Evolutionary conservation across 2,329 filamentous ascomycete genomes (phyloP).

Genomic region (Hypomyces perniciosus): DNA sequence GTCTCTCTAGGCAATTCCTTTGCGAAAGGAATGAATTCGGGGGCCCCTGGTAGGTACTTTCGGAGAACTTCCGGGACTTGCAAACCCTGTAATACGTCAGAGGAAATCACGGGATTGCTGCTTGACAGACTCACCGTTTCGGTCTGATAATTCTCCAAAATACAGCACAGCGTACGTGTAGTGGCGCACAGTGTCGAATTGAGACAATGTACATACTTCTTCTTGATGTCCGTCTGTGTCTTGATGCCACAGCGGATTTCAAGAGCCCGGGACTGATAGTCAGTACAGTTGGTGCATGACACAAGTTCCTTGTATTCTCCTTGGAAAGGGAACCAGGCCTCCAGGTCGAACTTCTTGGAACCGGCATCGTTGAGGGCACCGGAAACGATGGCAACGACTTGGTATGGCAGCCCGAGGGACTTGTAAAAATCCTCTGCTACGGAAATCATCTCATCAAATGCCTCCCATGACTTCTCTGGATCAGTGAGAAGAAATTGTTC

Average conservation of each 20-base stretch:
- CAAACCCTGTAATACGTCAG: slow-evolving; percentile 51
- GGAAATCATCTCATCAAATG: slow-evolving; percentile 87
- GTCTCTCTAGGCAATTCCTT: slow-evolving; percentile 76
- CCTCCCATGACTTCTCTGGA: slow-evolving; percentile 86
- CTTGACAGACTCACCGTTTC: slow-evolving; percentile 56
- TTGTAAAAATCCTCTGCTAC: slow-evolving; percentile 94
- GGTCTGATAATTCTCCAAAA: slow-evolving; percentile 95
- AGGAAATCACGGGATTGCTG: neutral
- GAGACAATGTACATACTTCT: slow-evolving; percentile 90
- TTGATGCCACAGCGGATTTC: slow-evolving; percentile 90
- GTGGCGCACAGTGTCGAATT: slow-evolving; percentile 90
- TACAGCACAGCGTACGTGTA: slow-evolving; percentile 85
- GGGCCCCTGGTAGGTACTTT: slow-evolving; percentile 84
- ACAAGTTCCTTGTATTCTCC: slow-evolving; percentile 98
- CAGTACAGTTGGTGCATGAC: slow-evolving; percentile 95
- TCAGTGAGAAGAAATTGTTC: slow-evolving; percentile 78
- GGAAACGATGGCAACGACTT: slow-evolving; percentile 90
- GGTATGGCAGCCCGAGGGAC: slow-evolving; percentile 82
- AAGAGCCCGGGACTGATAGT: slow-evolving; percentile 90
- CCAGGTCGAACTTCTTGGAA: slow-evolving; percentile 90
- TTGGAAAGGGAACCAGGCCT: slow-evolving; percentile 95
- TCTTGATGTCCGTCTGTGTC: slow-evolving; percentile 72
- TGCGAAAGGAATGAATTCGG: slow-evolving; percentile 81
- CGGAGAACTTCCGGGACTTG: slow-evolving; percentile 75
- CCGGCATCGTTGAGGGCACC: slow-evolving; percentile 74